These are phyloP conservation scores for Apiospora hydei DNA, from an alignment of 2,329 filamentous ascomycete species.

Conservation along the genomic window DNA sequence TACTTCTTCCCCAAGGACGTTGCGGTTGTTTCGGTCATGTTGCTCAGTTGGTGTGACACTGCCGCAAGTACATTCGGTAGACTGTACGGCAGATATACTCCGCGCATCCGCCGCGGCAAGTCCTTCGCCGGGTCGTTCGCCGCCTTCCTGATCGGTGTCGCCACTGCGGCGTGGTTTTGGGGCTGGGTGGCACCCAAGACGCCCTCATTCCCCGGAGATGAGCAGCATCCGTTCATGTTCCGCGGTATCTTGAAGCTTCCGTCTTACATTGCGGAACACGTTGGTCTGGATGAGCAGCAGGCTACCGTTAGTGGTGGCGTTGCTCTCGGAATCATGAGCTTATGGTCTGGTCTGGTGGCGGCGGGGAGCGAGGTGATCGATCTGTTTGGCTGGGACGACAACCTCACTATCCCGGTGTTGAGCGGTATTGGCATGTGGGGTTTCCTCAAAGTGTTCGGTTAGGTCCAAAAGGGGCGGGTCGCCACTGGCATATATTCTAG, in stretches of 20 bases:
- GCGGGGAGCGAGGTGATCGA: conserved; percentile 91
- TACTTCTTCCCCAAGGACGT: conserved; percentile 93
- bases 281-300: conserved; percentile 67
- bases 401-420: conserved; percentile 92
- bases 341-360: conserved; percentile 89
- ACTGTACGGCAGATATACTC: conserved; percentile 88
- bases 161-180: conserved; percentile 87
- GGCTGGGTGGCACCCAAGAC: conserved; percentile 78
- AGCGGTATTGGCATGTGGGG: conserved; percentile 90
- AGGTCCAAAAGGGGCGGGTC: conserved; percentile 30
- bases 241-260: conserved; percentile 78
- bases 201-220: conserved; percentile 73
- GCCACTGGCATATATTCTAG: conserved; percentile 21
- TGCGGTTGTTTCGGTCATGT: conserved; percentile 84
- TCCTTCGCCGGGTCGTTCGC: conserved; percentile 88
- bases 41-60: conserved; percentile 98
- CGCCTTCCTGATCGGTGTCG: conserved; percentile 82
- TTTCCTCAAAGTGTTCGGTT: conserved; percentile 87
- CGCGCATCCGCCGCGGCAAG: conserved; percentile 84
- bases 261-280: conserved; percentile 57
- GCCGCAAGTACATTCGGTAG: conserved; percentile 94
- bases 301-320: conserved; percentile 71
- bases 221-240: conserved; percentile 79
- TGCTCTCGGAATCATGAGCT: conserved; percentile 81
- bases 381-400: conserved; percentile 94